phyloP scores from a whole-genome alignment of 345 rosid species.

The Fremontodendron californicum region DNA sequence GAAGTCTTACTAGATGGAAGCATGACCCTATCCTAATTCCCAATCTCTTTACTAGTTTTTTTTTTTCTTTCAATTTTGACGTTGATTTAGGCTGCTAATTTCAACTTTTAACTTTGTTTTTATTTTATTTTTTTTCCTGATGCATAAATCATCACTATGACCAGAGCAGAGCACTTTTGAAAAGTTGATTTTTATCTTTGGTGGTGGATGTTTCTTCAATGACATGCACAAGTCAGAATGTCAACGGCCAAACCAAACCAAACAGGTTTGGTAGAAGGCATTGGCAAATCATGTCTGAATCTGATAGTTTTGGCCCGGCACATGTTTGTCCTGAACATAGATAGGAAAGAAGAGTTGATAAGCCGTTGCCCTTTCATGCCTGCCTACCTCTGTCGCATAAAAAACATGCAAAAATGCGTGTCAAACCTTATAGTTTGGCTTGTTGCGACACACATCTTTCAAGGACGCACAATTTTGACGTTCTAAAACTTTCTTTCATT shows the following conservation, averaged over 20 bases:
- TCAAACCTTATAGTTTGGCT: background rate
- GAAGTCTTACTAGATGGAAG: too few species aligned
- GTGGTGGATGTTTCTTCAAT: background rate
- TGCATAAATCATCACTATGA: too few species aligned
- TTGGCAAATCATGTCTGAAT: background rate
- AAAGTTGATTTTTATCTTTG: too few species aligned
- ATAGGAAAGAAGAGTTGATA: background rate
- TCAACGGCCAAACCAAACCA: too few species aligned
- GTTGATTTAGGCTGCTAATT: background rate
- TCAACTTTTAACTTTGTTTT: background rate
- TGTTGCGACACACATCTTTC: background rate
- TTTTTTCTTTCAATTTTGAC: background rate
- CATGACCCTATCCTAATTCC: background rate
- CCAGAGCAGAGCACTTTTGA: too few species aligned
- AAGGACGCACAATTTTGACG: background rate
- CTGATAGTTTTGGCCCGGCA: background rate
- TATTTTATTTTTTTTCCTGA: background rate
- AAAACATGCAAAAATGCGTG: background rate
- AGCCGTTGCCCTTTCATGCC: background rate
- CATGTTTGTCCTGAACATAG: too few species aligned
- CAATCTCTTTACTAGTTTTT: background rate
- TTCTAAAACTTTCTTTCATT: too few species aligned
- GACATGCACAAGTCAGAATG: background rate
- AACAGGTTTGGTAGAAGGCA: background rate
- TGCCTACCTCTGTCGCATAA: too few species aligned